Conservation (phyloP, 495 filamentous ascomycete genomes). For the Trichocladium uniseriatum region DNA sequence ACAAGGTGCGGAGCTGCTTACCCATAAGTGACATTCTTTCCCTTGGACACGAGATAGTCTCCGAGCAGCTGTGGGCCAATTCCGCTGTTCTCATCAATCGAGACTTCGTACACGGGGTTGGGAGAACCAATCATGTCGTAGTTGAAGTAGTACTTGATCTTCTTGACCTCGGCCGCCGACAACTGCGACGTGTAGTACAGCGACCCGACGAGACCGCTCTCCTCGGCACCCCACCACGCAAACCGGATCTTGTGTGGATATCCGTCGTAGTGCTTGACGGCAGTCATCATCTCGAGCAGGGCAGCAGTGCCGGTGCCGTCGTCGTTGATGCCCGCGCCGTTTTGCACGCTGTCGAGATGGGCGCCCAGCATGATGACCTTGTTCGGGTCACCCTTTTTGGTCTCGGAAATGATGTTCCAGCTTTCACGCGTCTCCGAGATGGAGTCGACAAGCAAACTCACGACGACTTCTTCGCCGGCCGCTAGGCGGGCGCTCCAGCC, state of each 20-base stretch:
- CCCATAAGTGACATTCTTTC: conserved; percentile 20
- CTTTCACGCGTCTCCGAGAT: conserved; percentile 40
- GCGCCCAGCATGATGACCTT: conserved; percentile 56
- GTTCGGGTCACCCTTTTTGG: conserved; percentile 54
- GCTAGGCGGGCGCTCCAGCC: conserved; percentile 35
- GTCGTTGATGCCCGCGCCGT: conserved; percentile 42
- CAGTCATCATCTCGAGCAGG: conserved; percentile 50
- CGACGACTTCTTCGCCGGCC: conserved; percentile 22
- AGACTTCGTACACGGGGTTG: conserved; percentile 56
- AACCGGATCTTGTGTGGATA: conserved; percentile 56
- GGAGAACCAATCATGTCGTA: conserved; percentile 73
- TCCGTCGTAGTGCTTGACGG: conserved; percentile 50
- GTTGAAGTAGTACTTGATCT: conserved; percentile 62
- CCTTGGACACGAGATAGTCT: conserved; percentile 24
- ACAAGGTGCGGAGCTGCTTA: background rate
- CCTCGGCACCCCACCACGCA: conserved; percentile 61
- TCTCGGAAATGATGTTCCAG: conserved; percentile 58
- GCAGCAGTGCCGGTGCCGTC: conserved; percentile 47
- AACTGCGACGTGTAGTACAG: conserved; percentile 44
- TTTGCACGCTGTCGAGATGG: conserved; percentile 60
- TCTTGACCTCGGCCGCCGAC: conserved; percentile 34
- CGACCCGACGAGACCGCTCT: conserved; percentile 54
- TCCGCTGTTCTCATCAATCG: conserved; percentile 32
- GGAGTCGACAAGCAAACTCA: conserved; percentile 27
- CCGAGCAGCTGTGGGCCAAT: conserved; percentile 21